Base-by-base conservation (phyloP, 768 basidiomycete genomes). In the Holtermanniella nyarrowii region DNA sequence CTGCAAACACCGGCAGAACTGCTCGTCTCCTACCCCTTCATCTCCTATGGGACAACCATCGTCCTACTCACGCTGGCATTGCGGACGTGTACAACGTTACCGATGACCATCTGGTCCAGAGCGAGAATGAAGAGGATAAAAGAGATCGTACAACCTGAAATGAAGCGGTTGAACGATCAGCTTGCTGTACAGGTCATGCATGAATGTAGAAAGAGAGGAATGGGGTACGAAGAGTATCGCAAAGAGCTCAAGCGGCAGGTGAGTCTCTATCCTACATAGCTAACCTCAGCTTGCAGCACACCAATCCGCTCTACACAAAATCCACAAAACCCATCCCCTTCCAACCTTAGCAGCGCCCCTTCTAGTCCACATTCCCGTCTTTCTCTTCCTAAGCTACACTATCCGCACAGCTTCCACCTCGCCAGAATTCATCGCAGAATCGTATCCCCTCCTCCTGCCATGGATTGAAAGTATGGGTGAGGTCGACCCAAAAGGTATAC, bases 71-170 rank as follows among this genome's bases (percentile, higher is more conserved):
- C 73, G 14, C 31, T 74, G 26, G 7, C 62, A 1, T 53, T 72
- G 18, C 60, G 73, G 5, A 49, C 65, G 1, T 40, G 52, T 3
- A 56, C 68, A 13, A 73, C 73, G 3, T 54, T 74, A 1, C 73
- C 73, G 1, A 46, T 66, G 27, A 65, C 66, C 5, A 24, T 72
- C 11, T 74, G 73, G 73, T 68, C 72, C 46, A 53, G 71, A 10
- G 24, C 46, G 13, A 48, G 71, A 14, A 55, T 62, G 5, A 41
- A 54, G 13, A 45, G 59, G 26, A 59, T 64, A 2, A 48, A 54
- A n/a, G 62, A 65, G 24, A 37, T 67, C 7, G 72, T 73, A 11
- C 31, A 54, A 14, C 73, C 73, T 1, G 53, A 58, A 24, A 56
- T 73, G 49, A 58, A 59, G 47, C 37, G 40, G n/a, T 46, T 59